phyloP scores from a whole-genome alignment of 2,329 filamentous ascomycete genomes.

The Diplodia sapinea region DNA sequence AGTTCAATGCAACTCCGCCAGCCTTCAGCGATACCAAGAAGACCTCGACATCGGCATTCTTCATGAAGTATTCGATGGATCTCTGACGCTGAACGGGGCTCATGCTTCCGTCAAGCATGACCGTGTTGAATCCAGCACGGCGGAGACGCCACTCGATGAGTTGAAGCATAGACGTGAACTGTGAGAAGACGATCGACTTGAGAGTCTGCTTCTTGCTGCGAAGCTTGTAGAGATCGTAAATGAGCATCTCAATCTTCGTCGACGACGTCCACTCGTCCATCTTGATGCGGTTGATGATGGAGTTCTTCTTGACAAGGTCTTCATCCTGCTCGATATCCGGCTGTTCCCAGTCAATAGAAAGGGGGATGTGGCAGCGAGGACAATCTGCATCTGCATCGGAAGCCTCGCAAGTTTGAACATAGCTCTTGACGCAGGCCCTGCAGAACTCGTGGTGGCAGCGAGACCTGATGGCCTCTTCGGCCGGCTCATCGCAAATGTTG shows the following conservation, averaged over 20 bases:
- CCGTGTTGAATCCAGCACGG: constrained; percentile 95
- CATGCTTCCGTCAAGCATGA: constrained; percentile 98
- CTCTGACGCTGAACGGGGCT: constrained; percentile 90
- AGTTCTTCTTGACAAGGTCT: constrained; percentile 85
- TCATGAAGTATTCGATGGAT: constrained; percentile 97
- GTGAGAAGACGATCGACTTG: constrained; percentile 97
- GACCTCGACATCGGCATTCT: constrained; percentile 88
- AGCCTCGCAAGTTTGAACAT: constrained; percentile 77
- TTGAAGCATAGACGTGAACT: constrained; percentile 97
- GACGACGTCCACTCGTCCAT: constrained; percentile 99
- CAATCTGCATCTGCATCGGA: constrained; percentile 68
- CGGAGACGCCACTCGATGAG: constrained; percentile 96
- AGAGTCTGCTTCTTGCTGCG: constrained; percentile 90
- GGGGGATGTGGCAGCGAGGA: constrained; percentile 86
- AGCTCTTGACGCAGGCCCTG: constrained; percentile 78
- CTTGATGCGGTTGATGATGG: constrained; percentile 97
- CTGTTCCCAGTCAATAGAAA: constrained; percentile 92
- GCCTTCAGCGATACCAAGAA: constrained; percentile 97
- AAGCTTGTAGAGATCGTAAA: constrained; percentile 91
- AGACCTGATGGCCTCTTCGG: constrained; percentile 91
- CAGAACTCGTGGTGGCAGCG: constrained; percentile 94
- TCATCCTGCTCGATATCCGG: constrained; percentile 94
- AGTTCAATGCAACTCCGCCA: constrained; percentile 90
- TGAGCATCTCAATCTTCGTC: constrained; percentile 95
- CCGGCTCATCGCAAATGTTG: constrained; percentile 94